A percentile compares a stretch with the other conserved stretches of the same genome.
phyloP scores from a whole-genome alignment of 352 stramenopile genomes.

The Phytopythium chamaehyphon region DNA sequence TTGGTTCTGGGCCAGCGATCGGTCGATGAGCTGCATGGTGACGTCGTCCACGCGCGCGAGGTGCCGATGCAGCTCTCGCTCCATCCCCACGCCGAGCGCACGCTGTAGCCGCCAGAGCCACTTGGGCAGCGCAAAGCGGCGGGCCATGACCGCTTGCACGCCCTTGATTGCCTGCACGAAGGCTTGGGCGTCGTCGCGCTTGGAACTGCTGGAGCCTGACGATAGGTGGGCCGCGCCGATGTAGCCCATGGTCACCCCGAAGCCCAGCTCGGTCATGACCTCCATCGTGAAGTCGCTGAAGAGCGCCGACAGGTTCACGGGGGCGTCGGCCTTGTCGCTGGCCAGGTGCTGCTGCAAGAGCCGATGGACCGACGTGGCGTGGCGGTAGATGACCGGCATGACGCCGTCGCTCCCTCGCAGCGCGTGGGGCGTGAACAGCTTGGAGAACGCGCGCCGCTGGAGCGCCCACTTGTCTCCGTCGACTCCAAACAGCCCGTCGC shows the following conservation, averaged over 20 bases:
- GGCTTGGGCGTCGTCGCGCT: neutral
- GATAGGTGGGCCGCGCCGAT: slow-evolving; percentile 8
- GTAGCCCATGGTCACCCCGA: slow-evolving; percentile 43
- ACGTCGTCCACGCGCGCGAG: slow-evolving; percentile 12
- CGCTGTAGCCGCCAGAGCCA: slow-evolving; percentile 7
- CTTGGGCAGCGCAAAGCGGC: slow-evolving; percentile 1
- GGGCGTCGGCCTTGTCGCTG: neutral
- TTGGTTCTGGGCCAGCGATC: slow-evolving; percentile 8
- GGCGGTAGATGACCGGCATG: slow-evolving; percentile 20
- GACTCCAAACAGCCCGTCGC: slow-evolving; percentile 57
- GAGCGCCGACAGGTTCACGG: slow-evolving; percentile 33
- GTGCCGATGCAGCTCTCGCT: neutral
- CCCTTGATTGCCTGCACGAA: neutral
- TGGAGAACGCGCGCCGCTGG: slow-evolving; percentile 75
- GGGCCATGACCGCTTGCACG: neutral
- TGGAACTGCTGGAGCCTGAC: neutral
- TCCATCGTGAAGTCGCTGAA: slow-evolving; percentile 58
- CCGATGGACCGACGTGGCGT: slow-evolving; percentile 18
- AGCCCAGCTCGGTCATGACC: slow-evolving; percentile 59
- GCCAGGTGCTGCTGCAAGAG: slow-evolving; percentile 16
- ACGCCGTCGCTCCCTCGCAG: slow-evolving; percentile 31
- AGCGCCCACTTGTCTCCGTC: slow-evolving; percentile 50
- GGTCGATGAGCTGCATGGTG: slow-evolving; percentile 11
- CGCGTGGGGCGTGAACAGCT: slow-evolving; percentile 63
- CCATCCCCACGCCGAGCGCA: neutral